phyloP scores from a whole-genome alignment of 768 basidiomycete species.

The Kwoniella sp. region DNA sequence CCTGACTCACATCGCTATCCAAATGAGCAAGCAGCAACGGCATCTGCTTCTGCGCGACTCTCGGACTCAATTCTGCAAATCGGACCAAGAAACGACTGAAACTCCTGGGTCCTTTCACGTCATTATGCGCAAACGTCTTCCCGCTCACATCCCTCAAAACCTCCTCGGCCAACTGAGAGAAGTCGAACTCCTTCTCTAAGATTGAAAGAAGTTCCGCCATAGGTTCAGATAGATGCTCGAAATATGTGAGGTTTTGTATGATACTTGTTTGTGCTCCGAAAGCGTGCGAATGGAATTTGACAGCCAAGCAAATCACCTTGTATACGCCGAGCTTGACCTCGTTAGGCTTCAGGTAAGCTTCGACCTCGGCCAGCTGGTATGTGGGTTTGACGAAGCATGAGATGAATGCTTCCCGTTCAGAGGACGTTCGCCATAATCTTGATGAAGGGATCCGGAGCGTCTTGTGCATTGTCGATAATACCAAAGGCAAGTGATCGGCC shows the following conservation, averaged over 20 bases:
- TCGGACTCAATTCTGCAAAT: slow-evolving; percentile 76
- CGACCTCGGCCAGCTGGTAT: slow-evolving; percentile 81
- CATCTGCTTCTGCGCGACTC: slow-evolving; percentile 84
- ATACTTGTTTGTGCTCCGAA: slow-evolving; percentile 84
- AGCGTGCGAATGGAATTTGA: slow-evolving; percentile 84
- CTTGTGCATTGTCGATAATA: slow-evolving; percentile 71
- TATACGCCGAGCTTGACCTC: slow-evolving; percentile 74
- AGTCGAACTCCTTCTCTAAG: slow-evolving; percentile 82
- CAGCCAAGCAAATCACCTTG: slow-evolving; percentile 85
- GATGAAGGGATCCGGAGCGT: slow-evolving; percentile 70
- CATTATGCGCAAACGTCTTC: slow-evolving; percentile 55
- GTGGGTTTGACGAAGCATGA: slow-evolving; percentile 84
- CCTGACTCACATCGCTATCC: slow-evolving; percentile 75
- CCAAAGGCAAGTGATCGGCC: slow-evolving; percentile 72
- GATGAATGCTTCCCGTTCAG: slow-evolving; percentile 82
- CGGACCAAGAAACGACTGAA: slow-evolving; percentile 82
- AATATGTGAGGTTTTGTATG: slow-evolving; percentile 88
- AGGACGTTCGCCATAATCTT: slow-evolving; percentile 85
- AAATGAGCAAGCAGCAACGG: slow-evolving; percentile 78
- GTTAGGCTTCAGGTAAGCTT: slow-evolving; percentile 79
- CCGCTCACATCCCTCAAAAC: slow-evolving; percentile 63
- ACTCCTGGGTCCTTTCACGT: slow-evolving; percentile 80
- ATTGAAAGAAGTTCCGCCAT: slow-evolving; percentile 86
- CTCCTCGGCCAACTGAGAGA: slow-evolving; percentile 85
- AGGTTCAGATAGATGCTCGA: slow-evolving; percentile 88